Conservation (phyloP, 1,139 yeast genomes). For the Hansenula anomala region DNA sequence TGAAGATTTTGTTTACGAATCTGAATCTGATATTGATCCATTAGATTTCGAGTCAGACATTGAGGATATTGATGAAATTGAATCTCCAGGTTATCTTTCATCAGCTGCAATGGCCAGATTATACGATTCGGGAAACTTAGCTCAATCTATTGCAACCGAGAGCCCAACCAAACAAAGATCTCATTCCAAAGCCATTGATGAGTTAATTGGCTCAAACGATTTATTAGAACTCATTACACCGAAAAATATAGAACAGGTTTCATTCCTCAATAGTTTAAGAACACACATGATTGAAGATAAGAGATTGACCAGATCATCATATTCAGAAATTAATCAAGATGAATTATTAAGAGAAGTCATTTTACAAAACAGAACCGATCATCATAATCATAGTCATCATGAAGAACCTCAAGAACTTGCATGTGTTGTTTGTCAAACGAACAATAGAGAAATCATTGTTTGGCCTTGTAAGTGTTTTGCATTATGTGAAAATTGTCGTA, state of each 20-base stretch:
- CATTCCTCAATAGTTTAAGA: slow-evolving; percentile 20
- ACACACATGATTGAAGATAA: slow-evolving; percentile 18
- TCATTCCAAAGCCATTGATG: slow-evolving; percentile 12
- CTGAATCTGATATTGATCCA: slow-evolving; percentile 19
- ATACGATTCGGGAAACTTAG: background rate
- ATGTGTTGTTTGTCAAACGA: slow-evolving; percentile 81
- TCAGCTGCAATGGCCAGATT: slow-evolving; percentile 5
- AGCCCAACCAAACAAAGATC: slow-evolving; percentile 2
- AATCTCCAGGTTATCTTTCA: slow-evolving; percentile 3
- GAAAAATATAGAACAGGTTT: slow-evolving; percentile 15
- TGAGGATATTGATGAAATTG: slow-evolving; percentile 16
- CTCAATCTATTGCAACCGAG: background rate
- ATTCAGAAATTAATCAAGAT: slow-evolving; percentile 24
- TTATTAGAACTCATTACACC: slow-evolving; percentile 13
- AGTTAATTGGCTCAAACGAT: slow-evolving; percentile 19
- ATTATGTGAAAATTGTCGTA: slow-evolving; percentile 78
- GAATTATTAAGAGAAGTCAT: slow-evolving; percentile 25
- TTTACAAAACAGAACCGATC: slow-evolving; percentile 14
- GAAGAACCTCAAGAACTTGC: slow-evolving; percentile 20
- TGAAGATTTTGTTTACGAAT: slow-evolving; percentile 15
- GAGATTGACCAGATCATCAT: slow-evolving; percentile 29
- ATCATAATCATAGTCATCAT: slow-evolving; percentile 8
- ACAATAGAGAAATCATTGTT: slow-evolving; percentile 69
- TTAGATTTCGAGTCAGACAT: slow-evolving; percentile 24
- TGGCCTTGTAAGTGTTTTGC: slow-evolving; percentile 96